Base-by-base conservation (phyloP, 2,329 filamentous ascomycete genomes). In the Sclerotiophoma versabilis region DNA sequence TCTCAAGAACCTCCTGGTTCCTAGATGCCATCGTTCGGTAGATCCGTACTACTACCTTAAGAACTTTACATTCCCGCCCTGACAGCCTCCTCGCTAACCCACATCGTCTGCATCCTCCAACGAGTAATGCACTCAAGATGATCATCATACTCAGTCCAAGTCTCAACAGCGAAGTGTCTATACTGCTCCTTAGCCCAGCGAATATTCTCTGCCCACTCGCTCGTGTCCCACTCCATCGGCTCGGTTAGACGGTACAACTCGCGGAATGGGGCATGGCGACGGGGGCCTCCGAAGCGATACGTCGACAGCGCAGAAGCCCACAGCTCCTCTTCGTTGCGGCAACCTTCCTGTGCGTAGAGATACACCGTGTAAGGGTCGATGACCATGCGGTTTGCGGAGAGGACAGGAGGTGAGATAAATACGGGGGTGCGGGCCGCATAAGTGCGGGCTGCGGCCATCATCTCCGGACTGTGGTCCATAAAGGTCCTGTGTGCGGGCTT, bases 131-230 rank as follows among this genome's bases (percentile, higher is more conserved):
- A n/a, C 47, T 66, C 62, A 8, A 71, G 59, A 30, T 67, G 59
- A 3, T 60, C 57, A 5, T 60, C 63, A 36, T 65, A 66, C 60
- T 72, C 69, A 7, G 59, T 68, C 69, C 70, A 73, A 1, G 64
- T 64, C 9, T 43, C 36, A 15, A 53, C 55, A 1, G 62, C 64
- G 48, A 58, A 73, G 11, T 42, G 2, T 11, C 8, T 7, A n/a
- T 56, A 54, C 49, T 73, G 69, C 54, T 72, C 57, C 42, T 69
- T 70, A 7, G 67, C 66, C 68, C 70, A 74, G 11, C 69, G 64
- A 3, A 74, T 62, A n/a, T 70, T 71, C 56, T 74, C 71, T 0
- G 68, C 69, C 66, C 66, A 71, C 10, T 70, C 70, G 37, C 60
- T 63, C 0, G 29, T 44, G 30, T 72, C 67, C 7, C 30, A 32